These are phyloP conservation scores for Silene coronaria DNA, from an alignment of 179 eudicot genomes.

Conservation along the genomic window DNA sequence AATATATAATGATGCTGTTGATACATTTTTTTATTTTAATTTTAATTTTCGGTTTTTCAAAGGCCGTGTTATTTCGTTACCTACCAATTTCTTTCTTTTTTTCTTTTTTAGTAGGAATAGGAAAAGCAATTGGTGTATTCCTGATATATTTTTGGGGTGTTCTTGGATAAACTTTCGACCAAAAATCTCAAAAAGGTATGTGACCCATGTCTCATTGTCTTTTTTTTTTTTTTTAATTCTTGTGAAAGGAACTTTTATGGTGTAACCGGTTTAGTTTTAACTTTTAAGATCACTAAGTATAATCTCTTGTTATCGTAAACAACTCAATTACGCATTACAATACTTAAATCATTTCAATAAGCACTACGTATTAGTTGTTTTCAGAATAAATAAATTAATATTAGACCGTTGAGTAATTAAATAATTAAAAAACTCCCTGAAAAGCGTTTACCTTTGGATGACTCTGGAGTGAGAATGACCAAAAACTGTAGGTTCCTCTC, in stretches of 20 bases:
- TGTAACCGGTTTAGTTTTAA: not conserved
- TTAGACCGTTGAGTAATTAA: not conserved
- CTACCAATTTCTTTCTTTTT: not conserved
- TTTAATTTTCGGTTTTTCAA: not conserved
- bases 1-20: not conserved
- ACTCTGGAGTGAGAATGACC: conserved; percentile 15
- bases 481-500: not conserved
- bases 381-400: not conserved
- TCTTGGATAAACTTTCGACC: not conserved
- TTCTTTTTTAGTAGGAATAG: not conserved
- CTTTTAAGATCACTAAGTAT: too few relatives aligned
- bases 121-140: not conserved
- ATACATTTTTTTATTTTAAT: not conserved
- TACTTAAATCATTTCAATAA: too few relatives aligned
- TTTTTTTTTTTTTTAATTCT: not conserved
- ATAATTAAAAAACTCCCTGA: conserved; percentile 14
- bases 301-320: too few relatives aligned
- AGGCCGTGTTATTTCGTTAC: too few relatives aligned
- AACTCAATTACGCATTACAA: too few relatives aligned
- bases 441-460: conserved; percentile 40
- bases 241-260: not conserved
- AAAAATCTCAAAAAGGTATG: not conserved
- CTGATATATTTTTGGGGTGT: not conserved
- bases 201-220: not conserved
- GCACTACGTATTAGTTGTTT: not conserved